Base-by-base conservation (phyloP, 2,329 filamentous ascomycete genomes). In the Curvularia spicifera region DNA sequence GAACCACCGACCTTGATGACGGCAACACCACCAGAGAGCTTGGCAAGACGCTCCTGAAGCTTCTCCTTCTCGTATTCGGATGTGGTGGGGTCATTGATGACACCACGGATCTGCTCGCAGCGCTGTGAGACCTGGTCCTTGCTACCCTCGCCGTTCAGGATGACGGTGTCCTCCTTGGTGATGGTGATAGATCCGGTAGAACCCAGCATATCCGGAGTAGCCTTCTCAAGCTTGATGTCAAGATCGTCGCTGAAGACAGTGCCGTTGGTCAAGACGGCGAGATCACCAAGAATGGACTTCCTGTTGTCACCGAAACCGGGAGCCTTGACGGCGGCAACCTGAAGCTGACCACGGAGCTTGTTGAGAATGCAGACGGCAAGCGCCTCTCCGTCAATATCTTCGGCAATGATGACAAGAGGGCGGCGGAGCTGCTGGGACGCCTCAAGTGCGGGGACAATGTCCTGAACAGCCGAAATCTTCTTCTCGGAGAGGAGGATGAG, bases 41-140 rank as follows among this genome's bases (percentile, higher is more conserved):
- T 99, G 71, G 95, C 95, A 62, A 99, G 91, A 83, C 95, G 95
- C 86, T 99, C 95, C 84, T 98, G 95, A 67, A 99, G 91, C 89
- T 99, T 99, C 90, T 99, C 95, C 88, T 97, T 98, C 88, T 99
- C 95, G 83, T 99, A 99, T 77, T 99, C 95, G 48, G 93, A 97
- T 66, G 95, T 99, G 71, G 87, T 89, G 67, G 94, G 90, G 83
- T 99, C 95, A 63, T 84, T 86, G 84, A 97, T 97, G 81, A 98
- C 93, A 70, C 94, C 93, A 71, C 95, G 93, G 81, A 99, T 99
- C 85, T 99, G 95, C 84, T 99, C 95, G 82, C 95, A 98, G 78
- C 95, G 91, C 85, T 97, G 93, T 66, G 91, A 82, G 74, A 99
- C 96, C 68, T 86, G 80, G 76, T 99, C 95, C 87, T 98, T 97